These are phyloP conservation scores for Fusarium graminum DNA, from an alignment of 2,329 filamentous ascomycete genomes.

Conservation along the genomic window DNA sequence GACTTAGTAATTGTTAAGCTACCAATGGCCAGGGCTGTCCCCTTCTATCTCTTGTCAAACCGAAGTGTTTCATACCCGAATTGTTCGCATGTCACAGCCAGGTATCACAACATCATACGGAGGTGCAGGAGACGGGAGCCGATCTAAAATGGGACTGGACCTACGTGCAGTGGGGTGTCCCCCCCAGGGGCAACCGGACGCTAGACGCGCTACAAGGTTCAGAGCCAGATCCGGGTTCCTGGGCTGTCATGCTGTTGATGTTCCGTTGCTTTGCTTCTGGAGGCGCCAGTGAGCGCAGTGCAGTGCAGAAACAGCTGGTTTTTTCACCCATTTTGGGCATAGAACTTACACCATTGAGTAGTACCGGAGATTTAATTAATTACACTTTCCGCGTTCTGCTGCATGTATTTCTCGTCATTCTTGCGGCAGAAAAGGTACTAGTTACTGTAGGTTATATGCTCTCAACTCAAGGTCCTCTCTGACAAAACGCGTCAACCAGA, in stretches of 20 bases:
- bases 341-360: background rate
- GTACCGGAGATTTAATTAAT: conserved; percentile 30
- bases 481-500: conserved; percentile 19
- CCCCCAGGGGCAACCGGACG: conserved; percentile 4
- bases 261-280: conserved; percentile 6
- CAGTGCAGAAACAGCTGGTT: conserved; percentile 15
- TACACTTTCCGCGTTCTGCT: conserved; percentile 15
- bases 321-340: conserved; percentile 9
- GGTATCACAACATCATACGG: conserved; percentile 13
- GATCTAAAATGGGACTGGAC: conserved; percentile 16
- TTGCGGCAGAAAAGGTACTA: background rate
- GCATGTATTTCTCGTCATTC: background rate
- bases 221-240: conserved; percentile 22
- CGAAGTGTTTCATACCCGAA: conserved; percentile 10
- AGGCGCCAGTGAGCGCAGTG: conserved; percentile 8
- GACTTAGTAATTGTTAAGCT: conserved; percentile 3
- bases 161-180: conserved; percentile 22
- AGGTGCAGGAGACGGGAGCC: conserved; percentile 12
- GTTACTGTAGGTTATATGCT: too few species aligned
- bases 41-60: conserved; percentile 13
- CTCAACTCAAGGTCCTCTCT: conserved; percentile 17
- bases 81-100: conserved; percentile 15
- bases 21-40: conserved; percentile 3
- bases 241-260: conserved; percentile 4
- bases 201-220: conserved; percentile 18